phyloP scores from a whole-genome alignment of 305 asterid genomes.

The Plantago rigida region DNA sequence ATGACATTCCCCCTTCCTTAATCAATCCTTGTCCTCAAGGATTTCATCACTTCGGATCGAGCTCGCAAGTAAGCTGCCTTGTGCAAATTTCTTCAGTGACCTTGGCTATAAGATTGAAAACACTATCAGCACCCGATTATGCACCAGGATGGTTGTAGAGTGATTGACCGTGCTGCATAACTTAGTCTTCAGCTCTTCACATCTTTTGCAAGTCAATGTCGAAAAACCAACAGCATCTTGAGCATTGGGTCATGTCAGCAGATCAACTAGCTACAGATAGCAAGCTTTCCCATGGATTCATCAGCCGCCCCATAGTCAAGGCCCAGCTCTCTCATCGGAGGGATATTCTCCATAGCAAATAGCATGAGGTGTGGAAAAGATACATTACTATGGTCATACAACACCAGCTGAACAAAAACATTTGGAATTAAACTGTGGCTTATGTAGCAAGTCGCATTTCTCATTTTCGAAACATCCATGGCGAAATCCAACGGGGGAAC shows the following conservation, averaged over 20 bases:
- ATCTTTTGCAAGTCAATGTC: neutral
- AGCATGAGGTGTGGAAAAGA: constrained; percentile 83
- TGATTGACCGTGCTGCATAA: no score
- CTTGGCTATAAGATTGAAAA: no score
- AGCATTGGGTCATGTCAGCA: constrained; percentile 4
- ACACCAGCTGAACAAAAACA: constrained; percentile 75
- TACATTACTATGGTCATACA: constrained; percentile 63
- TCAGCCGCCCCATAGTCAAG: constrained; percentile 79
- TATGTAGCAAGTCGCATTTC: constrained; percentile 78
- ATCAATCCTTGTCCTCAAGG: no score
- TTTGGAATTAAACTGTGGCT: constrained; percentile 81
- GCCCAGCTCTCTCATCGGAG: constrained; percentile 77
- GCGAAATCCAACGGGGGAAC: constrained; percentile 85
- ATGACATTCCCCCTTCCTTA: no score
- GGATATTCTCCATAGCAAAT: constrained; percentile 81
- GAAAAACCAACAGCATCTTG: neutral
- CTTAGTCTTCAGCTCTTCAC: neutral
- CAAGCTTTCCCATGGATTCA: constrained; percentile 60
- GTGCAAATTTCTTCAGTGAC: no score
- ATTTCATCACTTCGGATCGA: no score
- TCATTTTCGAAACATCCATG: constrained; percentile 79
- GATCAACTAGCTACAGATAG: constrained; percentile 48
- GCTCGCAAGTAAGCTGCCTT: no score
- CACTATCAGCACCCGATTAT: no score
- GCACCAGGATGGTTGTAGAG: no score